Conservation (phyloP, 768 basidiomycete species). For the Tylopilus rubrobrunneus region DNA sequence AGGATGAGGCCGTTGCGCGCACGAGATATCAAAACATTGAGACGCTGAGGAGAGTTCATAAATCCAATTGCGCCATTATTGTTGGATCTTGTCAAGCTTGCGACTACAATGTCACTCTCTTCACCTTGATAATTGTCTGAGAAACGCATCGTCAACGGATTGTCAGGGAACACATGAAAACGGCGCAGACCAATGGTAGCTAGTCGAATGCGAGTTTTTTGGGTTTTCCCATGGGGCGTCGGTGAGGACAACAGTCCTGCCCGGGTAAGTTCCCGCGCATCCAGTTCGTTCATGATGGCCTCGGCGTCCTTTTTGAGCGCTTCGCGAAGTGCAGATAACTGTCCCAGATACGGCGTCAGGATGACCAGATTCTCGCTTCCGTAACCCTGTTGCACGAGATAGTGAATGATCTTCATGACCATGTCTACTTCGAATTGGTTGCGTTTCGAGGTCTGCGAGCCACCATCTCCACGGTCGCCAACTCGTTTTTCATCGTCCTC, state of each 20-base stretch:
- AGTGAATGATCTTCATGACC: slow-evolving; percentile 62
- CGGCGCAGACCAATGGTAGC: slow-evolving; percentile 56
- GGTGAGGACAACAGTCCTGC: slow-evolving; percentile 49
- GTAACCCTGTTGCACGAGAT: slow-evolving; percentile 68
- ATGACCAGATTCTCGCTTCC: slow-evolving; percentile 56
- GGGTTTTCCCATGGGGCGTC: slow-evolving; percentile 29
- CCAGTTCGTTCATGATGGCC: slow-evolving; percentile 60
- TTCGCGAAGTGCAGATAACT: slow-evolving; percentile 49
- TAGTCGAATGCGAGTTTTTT: slow-evolving; percentile 48
- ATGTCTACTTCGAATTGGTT: slow-evolving; percentile 59
- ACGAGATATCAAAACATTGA: slow-evolving; percentile 69
- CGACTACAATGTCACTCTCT: slow-evolving; percentile 65
- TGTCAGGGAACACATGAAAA: not conserved
- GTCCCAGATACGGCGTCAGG: slow-evolving; percentile 68
- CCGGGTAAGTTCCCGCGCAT: slow-evolving; percentile 51
- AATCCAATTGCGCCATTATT: slow-evolving; percentile 56
- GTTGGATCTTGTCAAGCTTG: slow-evolving; percentile 61
- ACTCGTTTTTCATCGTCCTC: slow-evolving; percentile 47
- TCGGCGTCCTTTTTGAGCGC: slow-evolving; percentile 46
- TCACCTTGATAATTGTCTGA: slow-evolving; percentile 77
- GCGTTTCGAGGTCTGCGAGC: slow-evolving; percentile 53
- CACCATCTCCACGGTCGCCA: slow-evolving; percentile 44
- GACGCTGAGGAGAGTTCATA: slow-evolving; percentile 64
- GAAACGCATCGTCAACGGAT: not conserved
- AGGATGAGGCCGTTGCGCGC: slow-evolving; percentile 63